Evolutionary conservation across 371 early-diverging fungal species (phyloP).

Genomic region (Mucor mucedo): DNA sequence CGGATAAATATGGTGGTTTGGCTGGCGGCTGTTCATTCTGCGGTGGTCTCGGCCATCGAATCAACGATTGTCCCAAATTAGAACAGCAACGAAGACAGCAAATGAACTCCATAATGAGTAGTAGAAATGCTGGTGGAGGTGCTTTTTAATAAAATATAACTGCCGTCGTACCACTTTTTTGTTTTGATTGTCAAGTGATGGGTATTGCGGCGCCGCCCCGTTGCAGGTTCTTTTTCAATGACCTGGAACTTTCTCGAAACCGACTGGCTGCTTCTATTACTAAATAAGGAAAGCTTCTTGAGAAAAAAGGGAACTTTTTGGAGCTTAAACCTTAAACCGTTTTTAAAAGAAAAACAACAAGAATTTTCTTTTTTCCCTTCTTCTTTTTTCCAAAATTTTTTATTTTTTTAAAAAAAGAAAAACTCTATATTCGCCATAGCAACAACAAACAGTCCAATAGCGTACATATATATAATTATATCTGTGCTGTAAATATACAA

Average conservation of each 20-base stretch:
- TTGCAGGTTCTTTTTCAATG: not conserved
- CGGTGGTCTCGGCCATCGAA: slow-evolving; percentile 95
- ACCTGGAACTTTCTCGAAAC: slow-evolving; percentile 26
- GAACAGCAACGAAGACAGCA: slow-evolving; percentile 71
- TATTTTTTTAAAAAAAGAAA: slow-evolving; percentile 6
- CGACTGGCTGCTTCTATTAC: slow-evolving; percentile 9
- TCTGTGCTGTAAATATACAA: too few species aligned
- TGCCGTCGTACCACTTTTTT: not conserved
- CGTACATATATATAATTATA: too few species aligned
- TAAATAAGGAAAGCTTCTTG: slow-evolving; percentile 1
- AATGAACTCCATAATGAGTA: slow-evolving; percentile 56
- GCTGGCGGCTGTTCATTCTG: slow-evolving; percentile 92
- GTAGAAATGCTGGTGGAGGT: slow-evolving; percentile 45
- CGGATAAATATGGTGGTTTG: slow-evolving; percentile 73
- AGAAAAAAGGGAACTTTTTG: slow-evolving; percentile 1
- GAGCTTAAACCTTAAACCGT: not conserved
- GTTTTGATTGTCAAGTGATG: not conserved
- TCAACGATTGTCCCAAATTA: slow-evolving; percentile 89
- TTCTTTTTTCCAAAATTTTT: slow-evolving; percentile 13
- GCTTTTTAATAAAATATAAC: slow-evolving; percentile 32
- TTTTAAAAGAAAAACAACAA: not conserved
- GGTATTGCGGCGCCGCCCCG: not conserved
- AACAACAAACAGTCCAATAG: too few species aligned
- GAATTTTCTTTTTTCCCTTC: slow-evolving; percentile 4
- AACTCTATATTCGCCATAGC: not conserved